Evolutionary conservation across 2,329 filamentous ascomycete species (phyloP), one percentile per base, ranked within the genome.

Genomic region (Diaporthe destruens): DNA sequence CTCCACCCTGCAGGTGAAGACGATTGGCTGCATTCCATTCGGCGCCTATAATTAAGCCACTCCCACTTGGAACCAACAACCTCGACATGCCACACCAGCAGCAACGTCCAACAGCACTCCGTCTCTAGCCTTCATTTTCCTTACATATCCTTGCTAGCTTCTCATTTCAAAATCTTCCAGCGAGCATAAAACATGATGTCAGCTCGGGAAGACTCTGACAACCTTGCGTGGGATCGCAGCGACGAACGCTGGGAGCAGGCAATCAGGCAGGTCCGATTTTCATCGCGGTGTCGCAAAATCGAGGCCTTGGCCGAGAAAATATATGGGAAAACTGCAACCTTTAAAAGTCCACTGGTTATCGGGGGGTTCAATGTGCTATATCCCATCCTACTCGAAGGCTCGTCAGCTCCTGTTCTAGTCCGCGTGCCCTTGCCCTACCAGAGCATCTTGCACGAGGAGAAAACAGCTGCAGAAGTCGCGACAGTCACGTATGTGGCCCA

Each of bases 141-240:
- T 25, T 59, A n/a, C 34, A 59, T 25, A 5, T 42, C 18, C 34
- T 16, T 39, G 12, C 16, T 42, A 42, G 16, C 39, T 6, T 18
- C 34, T 42, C 34, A 25, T 25, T 55, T 9, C n/a, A 9, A 42
- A 5, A 59, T 29, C 20, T 18, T 11, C 12, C 47, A 32, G 23
- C 57, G 14, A 61, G 39, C 16, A 44, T 23, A 20, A 32, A 9
- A 18, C 3, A 77, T 18, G 36, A 80, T 79, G 78, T 36, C 66
- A 63, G 76, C 77, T 51, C 77, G 78, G 70, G 74, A 80, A 57
- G 76, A 80, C 54, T 76, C 76, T 54, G 79, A 80, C 51, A 76
- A 78, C n/a, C 73, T 80, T 56, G 80, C 77, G 2, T 80, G 77
- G 78, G 78, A 80, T 66, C 73, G 74, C 16, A 79, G 75, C 61